These are phyloP conservation scores for Kwoniella mangroviensis DNA, from an alignment of 768 basidiomycete genomes.

Conservation along the genomic window DNA sequence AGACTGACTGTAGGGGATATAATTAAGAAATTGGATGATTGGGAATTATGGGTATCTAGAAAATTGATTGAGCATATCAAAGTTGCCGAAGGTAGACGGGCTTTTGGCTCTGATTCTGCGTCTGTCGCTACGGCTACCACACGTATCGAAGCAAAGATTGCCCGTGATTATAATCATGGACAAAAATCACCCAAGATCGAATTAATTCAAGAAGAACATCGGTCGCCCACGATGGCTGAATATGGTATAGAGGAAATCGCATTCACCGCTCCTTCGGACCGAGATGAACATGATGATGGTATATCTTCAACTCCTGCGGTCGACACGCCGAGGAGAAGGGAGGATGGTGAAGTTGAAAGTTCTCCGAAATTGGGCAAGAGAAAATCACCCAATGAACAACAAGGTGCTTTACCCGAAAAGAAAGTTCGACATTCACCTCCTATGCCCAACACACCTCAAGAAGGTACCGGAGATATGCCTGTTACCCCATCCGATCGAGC, in stretches of 20 bases:
- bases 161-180: no score
- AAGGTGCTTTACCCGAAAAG: neutral
- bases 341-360: neutral
- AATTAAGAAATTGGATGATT: constrained; percentile 8
- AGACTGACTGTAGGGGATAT: constrained; percentile 3
- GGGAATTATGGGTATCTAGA: constrained; percentile 7
- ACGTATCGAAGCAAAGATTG: no score
- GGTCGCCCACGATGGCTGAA: constrained; percentile 5
- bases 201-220: constrained; percentile 4
- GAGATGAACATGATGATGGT: neutral
- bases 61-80: neutral
- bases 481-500: neutral
- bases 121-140: no score
- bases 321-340: neutral
- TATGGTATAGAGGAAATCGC: constrained; percentile 22
- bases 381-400: constrained; percentile 5
- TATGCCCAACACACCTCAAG: neutral
- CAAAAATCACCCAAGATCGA: constrained; percentile 19
- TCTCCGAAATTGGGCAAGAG: constrained; percentile 21
- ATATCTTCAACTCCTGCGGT: neutral
- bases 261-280: neutral
- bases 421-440: constrained; percentile 1
- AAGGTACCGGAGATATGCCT: neutral
- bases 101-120: neutral
- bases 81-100: neutral